Evolutionary conservation across 2,329 filamentous ascomycete genomes (phyloP).

Genomic region (Penicillium thymicola): DNA sequence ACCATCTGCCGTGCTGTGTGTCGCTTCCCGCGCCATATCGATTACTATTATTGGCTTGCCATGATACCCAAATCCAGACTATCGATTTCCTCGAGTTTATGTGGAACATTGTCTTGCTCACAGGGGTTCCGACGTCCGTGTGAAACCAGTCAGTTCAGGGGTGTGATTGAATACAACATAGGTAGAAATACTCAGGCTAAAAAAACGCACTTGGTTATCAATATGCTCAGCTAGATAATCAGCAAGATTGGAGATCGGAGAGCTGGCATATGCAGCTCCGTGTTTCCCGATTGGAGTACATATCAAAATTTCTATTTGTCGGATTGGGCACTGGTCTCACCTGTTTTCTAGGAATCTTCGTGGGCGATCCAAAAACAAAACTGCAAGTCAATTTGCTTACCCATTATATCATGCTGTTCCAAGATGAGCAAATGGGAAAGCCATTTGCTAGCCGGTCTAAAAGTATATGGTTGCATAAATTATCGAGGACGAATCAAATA

Average conservation of each 20-base stretch:
- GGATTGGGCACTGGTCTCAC: conserved; percentile 2
- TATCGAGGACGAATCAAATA: background rate
- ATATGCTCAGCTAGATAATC: background rate
- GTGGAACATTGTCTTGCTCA: conserved; percentile 11
- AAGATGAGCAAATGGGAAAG: background rate
- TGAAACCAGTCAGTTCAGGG: conserved; percentile 8
- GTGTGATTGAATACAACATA: background rate
- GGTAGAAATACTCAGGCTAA: background rate
- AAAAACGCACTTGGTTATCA: background rate
- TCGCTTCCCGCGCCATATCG: background rate
- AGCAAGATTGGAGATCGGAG: background rate
- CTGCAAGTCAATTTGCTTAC: background rate
- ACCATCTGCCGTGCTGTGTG: conserved; percentile 6
- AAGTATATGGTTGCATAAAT: background rate
- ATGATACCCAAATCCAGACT: background rate
- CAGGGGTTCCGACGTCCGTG: conserved; percentile 2
- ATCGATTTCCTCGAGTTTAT: background rate
- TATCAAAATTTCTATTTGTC: background rate
- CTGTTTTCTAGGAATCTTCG: background rate
- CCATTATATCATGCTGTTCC: background rate
- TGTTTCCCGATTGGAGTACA: conserved; percentile 11
- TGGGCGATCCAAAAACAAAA: background rate
- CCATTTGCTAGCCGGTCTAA: background rate
- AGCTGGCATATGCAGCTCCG: conserved; percentile 2
- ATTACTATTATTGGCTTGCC: background rate